Base-by-base conservation (phyloP, 2,329 filamentous ascomycete genomes). In the Metarhizium brunneum region DNA sequence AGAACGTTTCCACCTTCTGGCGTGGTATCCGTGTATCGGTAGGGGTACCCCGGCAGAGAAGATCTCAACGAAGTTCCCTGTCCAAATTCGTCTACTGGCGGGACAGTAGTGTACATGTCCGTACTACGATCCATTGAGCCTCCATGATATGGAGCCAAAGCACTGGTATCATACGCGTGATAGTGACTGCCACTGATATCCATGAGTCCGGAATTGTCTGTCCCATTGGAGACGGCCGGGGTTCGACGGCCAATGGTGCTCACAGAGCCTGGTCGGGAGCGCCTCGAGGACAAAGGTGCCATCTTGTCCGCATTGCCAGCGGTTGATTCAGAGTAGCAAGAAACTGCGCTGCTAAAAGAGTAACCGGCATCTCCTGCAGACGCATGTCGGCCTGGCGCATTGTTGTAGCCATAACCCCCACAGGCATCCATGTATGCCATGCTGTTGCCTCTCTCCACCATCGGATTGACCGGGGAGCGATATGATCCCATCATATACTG, bases 21-120 rank as follows among this genome's bases (percentile, higher is more conserved):
- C 7, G 51, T n/a, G 35, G 55, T 65, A 50, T 68, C 67, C 3
- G 60, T 61, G 57, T 69, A 69, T 53, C 66, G 64, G 61, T 69
- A 69, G 25, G 63, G 57, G 56, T 68, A 63, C 36, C 67, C 51
- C 52, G 62, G 43, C 47, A 58, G 54, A 54, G 59, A 51, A 59
- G 62, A 38, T 47, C 54, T 59, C 49, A 32, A 57, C 36, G 43
- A 60, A 57, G 18, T 54, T 58, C 55, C 58, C 57, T 56, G 57
- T 50, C 52, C 55, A 57, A 57, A 57, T 45, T 59, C 50, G 38
- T 56, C 47, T 35, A 52, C 36, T 7, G 56, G 30, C 2, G 56
- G 35, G 10, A 53, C 25, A 3, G 57, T 60, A 6, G 60, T 60
- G 54, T 63, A 63, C 43, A 59, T 43, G 48, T 59, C 58, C 25